A percentile compares a stretch with the other conserved stretches of the same genome.
phyloP scores from a whole-genome alignment of 768 basidiomycete genomes.

The Fomitopsis serialis region DNA sequence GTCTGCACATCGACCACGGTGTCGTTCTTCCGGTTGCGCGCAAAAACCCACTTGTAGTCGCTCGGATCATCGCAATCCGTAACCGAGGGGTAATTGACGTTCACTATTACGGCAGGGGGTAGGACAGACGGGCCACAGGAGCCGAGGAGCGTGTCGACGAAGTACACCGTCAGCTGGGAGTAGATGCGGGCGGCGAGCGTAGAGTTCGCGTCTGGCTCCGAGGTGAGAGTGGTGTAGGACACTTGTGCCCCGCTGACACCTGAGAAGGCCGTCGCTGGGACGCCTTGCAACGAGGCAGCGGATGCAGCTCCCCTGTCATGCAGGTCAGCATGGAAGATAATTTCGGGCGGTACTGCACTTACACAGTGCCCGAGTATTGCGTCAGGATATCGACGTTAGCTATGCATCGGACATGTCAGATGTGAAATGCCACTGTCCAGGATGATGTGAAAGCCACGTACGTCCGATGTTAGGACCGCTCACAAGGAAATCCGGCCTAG shows the following conservation, averaged over 20 bases:
- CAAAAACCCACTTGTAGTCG: constrained; percentile 28
- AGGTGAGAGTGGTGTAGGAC: constrained; percentile 45
- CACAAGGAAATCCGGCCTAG: constrained; percentile 37
- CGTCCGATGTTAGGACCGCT: constrained; percentile 36
- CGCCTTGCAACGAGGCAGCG: constrained; percentile 41
- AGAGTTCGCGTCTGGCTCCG: constrained; percentile 27
- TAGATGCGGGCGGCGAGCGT: constrained; percentile 37
- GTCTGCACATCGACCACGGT: constrained; percentile 23
- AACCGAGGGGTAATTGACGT: constrained; percentile 31
- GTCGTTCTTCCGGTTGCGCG: constrained; percentile 22
- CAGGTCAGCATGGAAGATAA: neutral
- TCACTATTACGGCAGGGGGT: constrained; percentile 26
- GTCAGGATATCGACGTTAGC: constrained; percentile 20
- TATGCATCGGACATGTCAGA: neutral
- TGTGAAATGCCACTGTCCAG: neutral
- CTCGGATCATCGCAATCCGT: constrained; percentile 18
- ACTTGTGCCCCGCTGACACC: constrained; percentile 36
- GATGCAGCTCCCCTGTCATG: constrained; percentile 40
- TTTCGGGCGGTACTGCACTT: neutral
- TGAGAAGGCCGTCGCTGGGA: constrained; percentile 47
- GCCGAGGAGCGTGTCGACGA: constrained; percentile 19
- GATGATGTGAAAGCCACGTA: constrained; percentile 3
- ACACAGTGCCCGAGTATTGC: constrained; percentile 24
- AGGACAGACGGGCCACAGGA: constrained; percentile 22
- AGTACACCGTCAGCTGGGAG: constrained; percentile 36